Base-by-base conservation (phyloP, 352 stramenopile species). In the Phytopythium montanum region DNA sequence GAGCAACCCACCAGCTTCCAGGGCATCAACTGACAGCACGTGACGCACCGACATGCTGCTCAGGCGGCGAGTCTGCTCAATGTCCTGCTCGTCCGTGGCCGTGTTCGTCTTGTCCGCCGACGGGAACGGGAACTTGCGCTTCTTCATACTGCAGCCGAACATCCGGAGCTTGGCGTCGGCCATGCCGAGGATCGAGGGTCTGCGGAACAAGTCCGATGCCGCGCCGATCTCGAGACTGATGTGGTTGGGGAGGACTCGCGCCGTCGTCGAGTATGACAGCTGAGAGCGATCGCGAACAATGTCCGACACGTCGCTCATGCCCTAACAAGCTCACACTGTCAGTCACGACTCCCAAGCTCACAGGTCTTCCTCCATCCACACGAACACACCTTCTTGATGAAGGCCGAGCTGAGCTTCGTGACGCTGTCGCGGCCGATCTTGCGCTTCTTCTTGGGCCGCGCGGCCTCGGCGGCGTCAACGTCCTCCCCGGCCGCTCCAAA, bases 81-180 rank as follows among this genome's bases (percentile, higher is more conserved):
- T 75, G n/a, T 78, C 70, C 5, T 84, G 70, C 29, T 71, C 56
- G 19, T 63, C 44, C 13, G 62, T 36, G 26, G 39, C n/a, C 21
- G 36, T 34, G 23, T 54, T 53, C 1, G 68, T 36, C 5, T 63
- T 59, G 9, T 72, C 50, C 28, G 67, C 68, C 2, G 48, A 61
- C 26, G 72, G 61, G 56, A 92, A 92, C 31, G 79, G 84, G 45
- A 94, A 88, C 52, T 90, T 95, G 19, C 73, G 72, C 71, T 93
- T 93, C 68, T 85, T 92, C 88, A 95, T 95, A 1, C 82, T 94
- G 52, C 81, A 60, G 56, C 79, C 77, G 54, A 94, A 95, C 85
- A 96, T 92, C 18, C 34, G 45, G 1, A 95, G 62, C 18, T 94
- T 57, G 8, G 82, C 68, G 2, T 90, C 74, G 0, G 84, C 68